Evolutionary conservation across 495 filamentous ascomycete genomes (phyloP), one percentile per base, ranked within the genome.

Genomic region (Amniculicola lignicola): DNA sequence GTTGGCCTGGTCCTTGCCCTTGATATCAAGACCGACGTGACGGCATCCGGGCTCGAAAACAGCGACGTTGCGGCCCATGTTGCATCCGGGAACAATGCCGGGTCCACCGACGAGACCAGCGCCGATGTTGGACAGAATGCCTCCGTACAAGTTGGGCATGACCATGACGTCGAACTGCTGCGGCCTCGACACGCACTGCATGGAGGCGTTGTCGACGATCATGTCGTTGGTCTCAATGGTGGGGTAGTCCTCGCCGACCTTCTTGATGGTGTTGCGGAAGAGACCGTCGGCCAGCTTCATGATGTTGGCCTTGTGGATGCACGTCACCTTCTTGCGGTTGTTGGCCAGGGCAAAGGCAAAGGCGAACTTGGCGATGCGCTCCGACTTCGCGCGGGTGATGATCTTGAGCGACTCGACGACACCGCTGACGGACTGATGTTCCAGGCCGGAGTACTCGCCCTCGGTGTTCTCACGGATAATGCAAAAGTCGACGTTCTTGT

Each of bases 401-500:
- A 98, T 96, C 82, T 98, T 98, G 70, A 98, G 86, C 10, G 93
- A 97, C 79, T 98, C 94, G 62, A 98, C 94, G 65, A 98, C 93
- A 59, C 93, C 93, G 46, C 83, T 80, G 19, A 98, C 93, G 51
- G 90, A 95, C 79, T 98, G 94, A 77, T 98, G 93, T 79, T 98
- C 93, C 45, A 98, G 81, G 39, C 93, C 93, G 37, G 89, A 95
- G 79, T 98, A 98, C 80, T 98, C 93, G 67, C 93, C 93, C 78
- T 98, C 93, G 70, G 93, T 98, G 78, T 98, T 98, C 79, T 98
- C 93, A 74, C 93, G 93, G 73, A 98, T 96, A 72, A 98, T 96
- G 82, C 90, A 95, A 51, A 98, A 82, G 70, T 98, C 94, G 71
- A 98, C 87, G 70, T 91, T 82, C 66, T 95, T 85, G 79, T 98